phyloP scores from a whole-genome alignment of 2,329 filamentous ascomycete genomes.

The Sphaceloma murrayae region DNA sequence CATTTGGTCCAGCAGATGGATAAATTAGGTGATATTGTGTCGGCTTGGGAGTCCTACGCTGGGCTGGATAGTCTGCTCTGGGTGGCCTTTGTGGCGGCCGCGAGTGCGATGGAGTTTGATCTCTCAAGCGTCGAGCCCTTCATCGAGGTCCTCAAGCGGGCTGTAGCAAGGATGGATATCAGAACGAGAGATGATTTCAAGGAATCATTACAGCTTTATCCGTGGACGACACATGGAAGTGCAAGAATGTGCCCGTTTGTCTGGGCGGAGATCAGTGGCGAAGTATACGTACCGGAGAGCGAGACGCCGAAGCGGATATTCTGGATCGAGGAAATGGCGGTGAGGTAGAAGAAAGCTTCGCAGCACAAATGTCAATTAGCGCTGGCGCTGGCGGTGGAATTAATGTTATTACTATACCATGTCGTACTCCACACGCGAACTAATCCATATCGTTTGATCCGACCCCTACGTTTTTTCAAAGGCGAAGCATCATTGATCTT shows the following conservation, averaged over 20 bases:
- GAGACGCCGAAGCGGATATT: conserved; percentile 4
- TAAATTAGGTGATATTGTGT: conserved; percentile 11
- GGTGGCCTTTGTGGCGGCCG: neutral
- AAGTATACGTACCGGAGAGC: neutral
- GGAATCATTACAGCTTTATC: neutral
- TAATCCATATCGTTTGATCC: no score
- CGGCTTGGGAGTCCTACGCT: neutral
- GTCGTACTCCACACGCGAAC: no score
- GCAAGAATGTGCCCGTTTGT: neutral
- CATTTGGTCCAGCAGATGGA: conserved; percentile 16
- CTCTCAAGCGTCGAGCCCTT: neutral
- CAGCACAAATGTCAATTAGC: no score
- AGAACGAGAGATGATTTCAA: neutral
- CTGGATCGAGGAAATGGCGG: conserved; percentile 11
- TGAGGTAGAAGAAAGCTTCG: neutral
- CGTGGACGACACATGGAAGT: conserved; percentile 9
- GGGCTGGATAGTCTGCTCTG: neutral
- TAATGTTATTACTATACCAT: no score
- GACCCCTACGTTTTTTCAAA: no score
- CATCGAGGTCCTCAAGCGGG: neutral
- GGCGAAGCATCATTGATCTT: no score
- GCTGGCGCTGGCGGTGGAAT: no score
- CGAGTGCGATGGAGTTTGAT: neutral
- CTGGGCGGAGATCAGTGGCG: neutral
- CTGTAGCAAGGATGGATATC: neutral